Evolutionary conservation across 768 basidiomycete species (phyloP).

Genomic region (Mycena kentingensis): DNA sequence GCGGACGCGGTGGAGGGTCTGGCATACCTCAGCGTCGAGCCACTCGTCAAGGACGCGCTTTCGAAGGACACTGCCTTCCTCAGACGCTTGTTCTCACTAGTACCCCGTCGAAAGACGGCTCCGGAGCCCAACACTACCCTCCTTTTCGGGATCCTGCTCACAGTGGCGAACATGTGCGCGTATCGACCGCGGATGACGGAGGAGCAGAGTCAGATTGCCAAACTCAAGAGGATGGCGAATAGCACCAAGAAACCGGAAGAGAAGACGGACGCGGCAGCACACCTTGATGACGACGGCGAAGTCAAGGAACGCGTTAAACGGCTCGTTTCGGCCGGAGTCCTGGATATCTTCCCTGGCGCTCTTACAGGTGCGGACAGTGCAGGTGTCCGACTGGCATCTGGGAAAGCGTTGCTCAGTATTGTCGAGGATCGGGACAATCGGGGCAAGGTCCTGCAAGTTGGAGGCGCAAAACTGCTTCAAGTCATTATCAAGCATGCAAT

Average conservation of each 20-base stretch:
- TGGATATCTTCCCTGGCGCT: conserved; percentile 61
- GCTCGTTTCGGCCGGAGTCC: conserved; percentile 61
- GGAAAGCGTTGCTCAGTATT: conserved; percentile 67
- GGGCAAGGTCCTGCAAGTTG: conserved; percentile 73
- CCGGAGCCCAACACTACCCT: conserved; percentile 49
- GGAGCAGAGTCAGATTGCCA: conserved; percentile 82
- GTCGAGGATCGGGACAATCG: conserved; percentile 78
- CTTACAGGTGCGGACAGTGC: conserved; percentile 62
- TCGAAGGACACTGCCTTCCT: conserved; percentile 58
- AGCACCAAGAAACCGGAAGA: conserved; percentile 33
- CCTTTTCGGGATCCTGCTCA: conserved; percentile 75
- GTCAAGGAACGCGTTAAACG: conserved; percentile 63
- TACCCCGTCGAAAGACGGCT: conserved; percentile 50
- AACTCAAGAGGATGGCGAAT: conserved; percentile 75
- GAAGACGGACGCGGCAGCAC: conserved; percentile 32
- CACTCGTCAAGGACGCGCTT: conserved; percentile 63
- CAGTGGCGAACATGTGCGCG: conserved; percentile 72
- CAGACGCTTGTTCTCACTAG: conserved; percentile 54
- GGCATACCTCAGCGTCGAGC: conserved; percentile 74
- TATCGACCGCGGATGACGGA: conserved; percentile 73
- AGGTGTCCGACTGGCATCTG: conserved; percentile 58
- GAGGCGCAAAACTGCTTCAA: conserved; percentile 70
- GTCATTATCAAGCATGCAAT: conserved; percentile 55
- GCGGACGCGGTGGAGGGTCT: conserved; percentile 80
- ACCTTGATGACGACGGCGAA: conserved; percentile 64